phyloP scores from a whole-genome alignment of 2,329 filamentous ascomycete genomes.

The Penicillium sp. region DNA sequence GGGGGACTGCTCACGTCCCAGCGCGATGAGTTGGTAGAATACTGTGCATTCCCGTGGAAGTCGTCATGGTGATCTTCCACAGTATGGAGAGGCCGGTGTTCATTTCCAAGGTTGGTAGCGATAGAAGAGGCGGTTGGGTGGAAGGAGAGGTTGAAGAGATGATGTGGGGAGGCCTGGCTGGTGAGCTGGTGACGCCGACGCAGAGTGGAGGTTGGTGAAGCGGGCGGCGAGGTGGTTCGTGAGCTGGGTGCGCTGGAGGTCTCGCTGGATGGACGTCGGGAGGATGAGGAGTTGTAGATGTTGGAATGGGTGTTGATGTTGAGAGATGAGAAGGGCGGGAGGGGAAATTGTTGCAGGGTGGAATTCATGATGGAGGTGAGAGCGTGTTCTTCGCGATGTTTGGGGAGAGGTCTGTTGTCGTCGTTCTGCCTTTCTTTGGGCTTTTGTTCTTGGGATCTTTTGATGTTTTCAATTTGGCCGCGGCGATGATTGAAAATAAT shows the following conservation, averaged over 20 bases:
- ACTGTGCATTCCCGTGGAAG: not conserved
- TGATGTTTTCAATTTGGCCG: not conserved
- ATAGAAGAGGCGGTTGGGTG: conserved; percentile 7
- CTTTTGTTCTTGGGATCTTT: not conserved
- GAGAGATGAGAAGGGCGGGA: conserved; percentile 22
- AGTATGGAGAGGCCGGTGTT: no score
- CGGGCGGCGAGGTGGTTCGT: conserved; percentile 23
- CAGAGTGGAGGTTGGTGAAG: conserved; percentile 15
- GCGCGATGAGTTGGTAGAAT: not conserved
- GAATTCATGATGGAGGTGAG: not conserved
- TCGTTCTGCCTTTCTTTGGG: not conserved
- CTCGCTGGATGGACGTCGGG: conserved; percentile 14
- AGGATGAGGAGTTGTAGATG: not conserved
- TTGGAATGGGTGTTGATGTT: conserved; percentile 2
- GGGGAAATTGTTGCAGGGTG: conserved; percentile 19
- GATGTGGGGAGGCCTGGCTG: conserved; percentile 7
- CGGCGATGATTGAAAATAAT: no score
- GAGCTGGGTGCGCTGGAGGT: conserved; percentile 18
- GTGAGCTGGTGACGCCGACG: conserved; percentile 3
- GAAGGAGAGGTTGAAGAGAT: conserved; percentile 20
- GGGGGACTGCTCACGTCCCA: conserved; percentile 19
- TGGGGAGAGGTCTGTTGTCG: no score
- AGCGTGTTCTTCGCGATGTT: not conserved
- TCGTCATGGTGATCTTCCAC: no score
- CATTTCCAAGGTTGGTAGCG: no score